Evolutionary conservation across 1,284 basidiomycete species (phyloP), one percentile per base, ranked within the genome.

Genomic region (Ganoderma resinaceum): DNA sequence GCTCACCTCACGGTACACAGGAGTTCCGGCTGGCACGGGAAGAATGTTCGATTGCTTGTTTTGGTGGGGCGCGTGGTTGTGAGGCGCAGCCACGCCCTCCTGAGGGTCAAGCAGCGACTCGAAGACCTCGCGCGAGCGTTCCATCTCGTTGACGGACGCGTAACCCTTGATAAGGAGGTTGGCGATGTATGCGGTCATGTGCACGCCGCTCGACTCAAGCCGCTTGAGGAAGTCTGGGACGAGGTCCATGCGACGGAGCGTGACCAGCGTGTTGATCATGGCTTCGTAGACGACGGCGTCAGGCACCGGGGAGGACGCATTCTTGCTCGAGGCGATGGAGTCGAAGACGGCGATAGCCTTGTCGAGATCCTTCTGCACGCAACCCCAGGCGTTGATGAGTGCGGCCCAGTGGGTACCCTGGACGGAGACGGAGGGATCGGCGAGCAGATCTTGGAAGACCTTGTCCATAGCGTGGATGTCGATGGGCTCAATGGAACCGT

Each of bases 181-280:
- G 57, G 93, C 94, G 71, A 99, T 94, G 80, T 99, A 99, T 0
- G 98, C 97, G 0, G 97, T 99, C 87, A 96, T 92, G 74, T 93
- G 92, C 9, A 97, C 88, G 38, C 90, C 89, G 2, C 86, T 84
- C 0, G 80, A 76, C 49, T 81, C 80, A 84, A 99, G 90, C 68
- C 88, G 88, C 31, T 82, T 78, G 46, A 93, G 80, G 78, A 95
- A 95, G 23, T 82, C 73, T 0, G 92, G 89, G 38, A 97, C 87
- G 63, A 98, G 87, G 74, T 97, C 95, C 63, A 91, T 85, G 14
- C 92, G 90, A 46, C 91, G 91, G 77, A 92, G 89, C 9, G 89
- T 91, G 58, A 96, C 91, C 65, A 98, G 85, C 20, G 95, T 95
- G 76, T 95, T 95, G 82, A 99, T 88, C 70, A 99, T 83, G 0